Evolutionary conservation across 1,139 yeast species (phyloP).

Genomic region (Nadsonia commutata): DNA sequence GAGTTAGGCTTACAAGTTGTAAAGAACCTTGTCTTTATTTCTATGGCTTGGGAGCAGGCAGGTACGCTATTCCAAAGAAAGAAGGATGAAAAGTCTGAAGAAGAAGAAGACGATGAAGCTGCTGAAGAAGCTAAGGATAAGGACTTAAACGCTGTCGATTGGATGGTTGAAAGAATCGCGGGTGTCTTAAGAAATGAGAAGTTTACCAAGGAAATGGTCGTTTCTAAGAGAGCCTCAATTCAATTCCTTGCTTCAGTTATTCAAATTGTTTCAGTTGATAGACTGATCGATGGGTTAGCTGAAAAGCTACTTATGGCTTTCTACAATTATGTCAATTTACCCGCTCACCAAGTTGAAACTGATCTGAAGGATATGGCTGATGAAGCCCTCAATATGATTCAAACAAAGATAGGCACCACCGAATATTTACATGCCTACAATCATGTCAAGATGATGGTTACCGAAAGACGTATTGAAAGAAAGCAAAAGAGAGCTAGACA

Average conservation of each 20-base stretch:
- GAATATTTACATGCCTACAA: conserved; percentile 53
- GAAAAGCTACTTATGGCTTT: conserved; percentile 39
- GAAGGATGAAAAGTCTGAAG: conserved; percentile 16
- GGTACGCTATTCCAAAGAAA: conserved; percentile 24
- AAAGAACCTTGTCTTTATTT: conserved; percentile 49
- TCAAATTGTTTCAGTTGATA: conserved; percentile 12
- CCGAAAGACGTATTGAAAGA: conserved; percentile 58
- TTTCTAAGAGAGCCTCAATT: conserved; percentile 49
- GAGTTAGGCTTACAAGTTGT: conserved; percentile 51
- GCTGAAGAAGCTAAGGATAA: conserved; percentile 14
- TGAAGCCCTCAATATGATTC: conserved; percentile 59
- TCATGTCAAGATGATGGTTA: conserved; percentile 45
- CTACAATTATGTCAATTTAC: conserved; percentile 34
- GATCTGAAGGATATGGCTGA: conserved; percentile 40
- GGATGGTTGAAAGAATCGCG: conserved; percentile 47
- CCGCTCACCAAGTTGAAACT: conserved; percentile 29
- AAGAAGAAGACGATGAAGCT: conserved; percentile 9
- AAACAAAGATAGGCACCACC: conserved; percentile 57
- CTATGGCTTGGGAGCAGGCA: conserved; percentile 46
- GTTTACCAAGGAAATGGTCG: conserved; percentile 33
- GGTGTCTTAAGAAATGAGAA: conserved; percentile 53
- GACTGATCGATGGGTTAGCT: conserved; percentile 11
- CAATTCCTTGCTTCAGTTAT: conserved; percentile 23
- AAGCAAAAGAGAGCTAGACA: conserved; percentile 61
- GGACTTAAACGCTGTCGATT: conserved; percentile 34